A percentile compares a stretch with the other conserved stretches of the same genome.
phyloP scores from a whole-genome alignment of 495 filamentous ascomycete species.

The Evernia prunastri region DNA sequence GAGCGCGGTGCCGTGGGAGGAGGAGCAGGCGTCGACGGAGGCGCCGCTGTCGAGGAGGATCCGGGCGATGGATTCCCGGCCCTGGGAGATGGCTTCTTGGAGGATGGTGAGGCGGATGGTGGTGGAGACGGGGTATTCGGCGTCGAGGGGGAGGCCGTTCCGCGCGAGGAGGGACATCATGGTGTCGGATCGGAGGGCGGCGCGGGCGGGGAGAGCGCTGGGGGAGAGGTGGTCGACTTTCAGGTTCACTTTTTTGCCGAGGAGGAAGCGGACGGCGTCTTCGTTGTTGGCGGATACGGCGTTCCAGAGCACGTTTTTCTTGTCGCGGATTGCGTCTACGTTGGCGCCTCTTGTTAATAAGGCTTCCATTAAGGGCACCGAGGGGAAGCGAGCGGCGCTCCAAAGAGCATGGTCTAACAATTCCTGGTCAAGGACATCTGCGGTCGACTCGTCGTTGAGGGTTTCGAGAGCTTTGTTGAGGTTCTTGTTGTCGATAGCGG shows the following conservation, averaged over 20 bases:
- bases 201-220: constrained; percentile 7
- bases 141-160: constrained; percentile 3
- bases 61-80: background rate
- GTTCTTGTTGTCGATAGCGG: background rate
- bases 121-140: constrained; percentile 4
- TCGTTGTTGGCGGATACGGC: constrained; percentile 3
- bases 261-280: background rate
- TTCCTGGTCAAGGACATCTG: background rate
- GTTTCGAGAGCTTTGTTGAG: background rate
- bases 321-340: constrained; percentile 5
- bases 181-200: constrained; percentile 1
- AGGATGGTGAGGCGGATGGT: constrained; percentile 1
- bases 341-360: constrained; percentile 11
- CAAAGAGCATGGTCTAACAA: constrained; percentile 7
- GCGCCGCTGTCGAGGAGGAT: background rate
- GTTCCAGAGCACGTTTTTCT: constrained; percentile 7
- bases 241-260: constrained; percentile 1
- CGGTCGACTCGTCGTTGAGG: constrained; percentile 6
- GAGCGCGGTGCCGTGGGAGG: constrained; percentile 7
- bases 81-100: constrained; percentile 1
- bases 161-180: constrained; percentile 10
- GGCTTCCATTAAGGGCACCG: background rate
- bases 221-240: background rate
- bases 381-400: background rate
- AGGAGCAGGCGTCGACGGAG: constrained; percentile 8